A percentile compares a stretch with the other conserved stretches of the same genome.
phyloP scores from a whole-genome alignment of 768 basidiomycete genomes.

The Phlebiopsis flavidoalba region DNA sequence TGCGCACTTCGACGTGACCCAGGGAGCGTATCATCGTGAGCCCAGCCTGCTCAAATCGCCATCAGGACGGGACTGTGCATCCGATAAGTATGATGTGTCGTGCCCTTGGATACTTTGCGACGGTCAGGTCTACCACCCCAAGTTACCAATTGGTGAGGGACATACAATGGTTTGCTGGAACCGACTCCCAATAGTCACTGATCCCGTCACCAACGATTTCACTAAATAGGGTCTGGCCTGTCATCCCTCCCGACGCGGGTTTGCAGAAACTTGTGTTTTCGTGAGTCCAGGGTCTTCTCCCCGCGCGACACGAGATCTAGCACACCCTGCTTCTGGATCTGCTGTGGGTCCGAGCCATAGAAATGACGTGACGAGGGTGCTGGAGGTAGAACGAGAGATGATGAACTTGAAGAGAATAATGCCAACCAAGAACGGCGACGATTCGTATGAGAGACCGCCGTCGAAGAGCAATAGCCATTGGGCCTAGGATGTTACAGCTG shows the following conservation, averaged over 20 bases:
- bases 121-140: not conserved
- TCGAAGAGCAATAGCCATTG: conserved; percentile 40
- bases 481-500: not conserved
- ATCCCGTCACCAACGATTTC: conserved; percentile 73
- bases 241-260: conserved; percentile 84
- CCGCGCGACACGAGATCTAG: conserved; percentile 58
- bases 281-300: conserved; percentile 84
- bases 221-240: conserved; percentile 72
- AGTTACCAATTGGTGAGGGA: conserved; percentile 11
- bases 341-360: conserved; percentile 23
- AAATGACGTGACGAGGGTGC: conserved; percentile 19
- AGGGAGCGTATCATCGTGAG: conserved; percentile 96
- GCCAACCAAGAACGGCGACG: conserved; percentile 28
- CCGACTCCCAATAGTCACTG: conserved; percentile 84
- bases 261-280: conserved; percentile 85
- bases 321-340: conserved; percentile 55
- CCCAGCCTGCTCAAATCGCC: conserved; percentile 89
- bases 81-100: conserved; percentile 85
- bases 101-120: conserved; percentile 63
- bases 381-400: conserved; percentile 26
- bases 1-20: conserved; percentile 95
- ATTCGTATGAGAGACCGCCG: conserved; percentile 45
- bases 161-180: conserved; percentile 91
- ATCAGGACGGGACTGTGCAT: conserved; percentile 85
- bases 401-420: conserved; percentile 35